Evolutionary conservation across 768 basidiomycete species (phyloP).

Genomic region (Mycena rosella): DNA sequence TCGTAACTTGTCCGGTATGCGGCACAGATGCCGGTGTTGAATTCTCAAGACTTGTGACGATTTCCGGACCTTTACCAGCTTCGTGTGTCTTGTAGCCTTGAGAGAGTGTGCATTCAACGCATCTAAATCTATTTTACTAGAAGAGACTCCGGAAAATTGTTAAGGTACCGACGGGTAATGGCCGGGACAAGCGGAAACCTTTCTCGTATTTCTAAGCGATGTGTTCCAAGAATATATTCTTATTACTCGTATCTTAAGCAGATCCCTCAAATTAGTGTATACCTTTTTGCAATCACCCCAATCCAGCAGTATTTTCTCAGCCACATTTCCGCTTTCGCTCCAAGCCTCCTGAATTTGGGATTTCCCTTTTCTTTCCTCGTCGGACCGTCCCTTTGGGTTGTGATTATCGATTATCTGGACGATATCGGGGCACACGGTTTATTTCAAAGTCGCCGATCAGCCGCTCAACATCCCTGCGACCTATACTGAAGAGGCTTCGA

Average conservation of each 20-base stretch:
- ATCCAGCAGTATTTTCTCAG: not conserved
- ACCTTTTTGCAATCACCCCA: too few relatives aligned
- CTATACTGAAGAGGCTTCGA: too few relatives aligned
- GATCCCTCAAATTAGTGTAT: too few relatives aligned
- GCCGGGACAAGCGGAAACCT: slow-evolving; percentile 4
- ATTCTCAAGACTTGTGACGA: too few relatives aligned
- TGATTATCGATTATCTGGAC: slow-evolving; percentile 7
- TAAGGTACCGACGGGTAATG: slow-evolving; percentile 4
- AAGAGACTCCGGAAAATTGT: slow-evolving; percentile 6
- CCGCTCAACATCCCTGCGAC: slow-evolving; percentile 5
- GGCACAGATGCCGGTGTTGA: too few relatives aligned
- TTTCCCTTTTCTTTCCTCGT: slow-evolving; percentile 1
- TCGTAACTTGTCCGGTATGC: not conserved
- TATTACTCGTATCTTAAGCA: not conserved
- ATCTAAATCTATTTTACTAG: not conserved
- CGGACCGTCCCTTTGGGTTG: slow-evolving; percentile 1
- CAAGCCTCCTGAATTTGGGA: not conserved
- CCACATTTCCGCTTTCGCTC: slow-evolving; percentile 4
- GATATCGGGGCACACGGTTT: slow-evolving; percentile 4
- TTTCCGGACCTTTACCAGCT: not conserved
- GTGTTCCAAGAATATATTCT: slow-evolving; percentile 3
- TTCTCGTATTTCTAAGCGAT: slow-evolving; percentile 1
- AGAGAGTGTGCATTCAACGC: slow-evolving; percentile 7
- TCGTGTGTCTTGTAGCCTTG: not conserved
- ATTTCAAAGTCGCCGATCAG: slow-evolving; percentile 6